phyloP scores from a whole-genome alignment of 202 grass and related monocot genomes.

The Elaeis oleifera region DNA sequence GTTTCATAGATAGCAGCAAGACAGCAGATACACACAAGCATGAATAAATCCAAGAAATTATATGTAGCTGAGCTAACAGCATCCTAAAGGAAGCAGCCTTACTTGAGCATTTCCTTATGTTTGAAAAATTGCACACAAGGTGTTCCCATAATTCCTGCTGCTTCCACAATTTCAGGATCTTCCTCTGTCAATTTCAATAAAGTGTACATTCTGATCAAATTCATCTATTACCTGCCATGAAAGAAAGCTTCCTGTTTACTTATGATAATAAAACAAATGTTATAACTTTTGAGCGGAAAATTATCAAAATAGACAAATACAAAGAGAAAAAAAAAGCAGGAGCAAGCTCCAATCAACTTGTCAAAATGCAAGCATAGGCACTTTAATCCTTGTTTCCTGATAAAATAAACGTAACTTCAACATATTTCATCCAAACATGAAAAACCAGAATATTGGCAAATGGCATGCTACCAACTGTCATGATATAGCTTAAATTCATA shows the following conservation, averaged over 20 bases:
- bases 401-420: too few species aligned
- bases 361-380: too few species aligned
- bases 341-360: too few species aligned
- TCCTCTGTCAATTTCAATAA: slow-evolving; percentile 99
- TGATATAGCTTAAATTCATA: too few species aligned
- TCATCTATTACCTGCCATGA: slow-evolving; percentile 80
- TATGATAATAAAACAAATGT: slow-evolving; percentile 16
- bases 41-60: slow-evolving; percentile 5
- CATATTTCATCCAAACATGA: too few species aligned
- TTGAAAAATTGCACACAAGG: slow-evolving; percentile 99
- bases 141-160: slow-evolving; percentile 98
- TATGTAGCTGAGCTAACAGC: background rate
- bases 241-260: slow-evolving; percentile 3
- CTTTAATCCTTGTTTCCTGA: too few species aligned
- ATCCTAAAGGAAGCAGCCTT: slow-evolving; percentile 10
- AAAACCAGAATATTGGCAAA: too few species aligned
- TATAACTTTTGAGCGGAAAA: background rate
- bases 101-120: slow-evolving; percentile 99
- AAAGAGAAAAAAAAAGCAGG: background rate
- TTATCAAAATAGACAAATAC: slow-evolving; percentile 3
- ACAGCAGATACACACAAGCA: background rate
- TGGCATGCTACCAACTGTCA: too few species aligned
- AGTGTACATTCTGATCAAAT: slow-evolving; percentile 54
- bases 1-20: background rate
- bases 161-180: slow-evolving; percentile 96